phyloP scores from a whole-genome alignment of 164 flowering plant species.

The Vitis riparia region DNA sequence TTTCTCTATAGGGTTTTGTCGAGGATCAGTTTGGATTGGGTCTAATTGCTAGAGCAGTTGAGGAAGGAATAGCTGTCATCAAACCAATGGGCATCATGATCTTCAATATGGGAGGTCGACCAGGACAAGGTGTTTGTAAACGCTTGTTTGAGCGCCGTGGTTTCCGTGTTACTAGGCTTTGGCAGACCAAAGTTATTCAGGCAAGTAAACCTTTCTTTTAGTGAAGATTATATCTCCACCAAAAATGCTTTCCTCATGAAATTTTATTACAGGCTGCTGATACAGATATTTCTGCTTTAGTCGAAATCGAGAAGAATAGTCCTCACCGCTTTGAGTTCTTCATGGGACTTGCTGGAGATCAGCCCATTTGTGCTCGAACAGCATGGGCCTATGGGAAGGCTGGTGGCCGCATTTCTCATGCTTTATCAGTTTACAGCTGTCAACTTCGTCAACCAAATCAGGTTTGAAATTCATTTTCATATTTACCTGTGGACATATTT shows the following conservation, averaged over 20 bases:
- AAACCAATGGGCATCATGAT: slow-evolving; percentile 94
- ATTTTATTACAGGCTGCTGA: slow-evolving; percentile 79
- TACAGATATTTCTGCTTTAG: slow-evolving; percentile 93
- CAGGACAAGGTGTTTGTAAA: slow-evolving; percentile 93
- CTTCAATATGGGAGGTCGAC: slow-evolving; percentile 98
- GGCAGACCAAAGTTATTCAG: slow-evolving; percentile 98
- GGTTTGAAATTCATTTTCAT: slow-evolving; percentile 31
- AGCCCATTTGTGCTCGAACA: slow-evolving; percentile 97
- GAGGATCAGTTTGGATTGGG: slow-evolving; percentile 99
- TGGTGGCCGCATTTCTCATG: slow-evolving; percentile 95
- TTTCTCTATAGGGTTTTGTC: slow-evolving; percentile 76
- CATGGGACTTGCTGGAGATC: slow-evolving; percentile 94
- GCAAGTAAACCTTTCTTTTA: slow-evolving; percentile 27
- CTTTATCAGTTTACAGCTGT: slow-evolving; percentile 94
- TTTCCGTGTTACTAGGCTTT: slow-evolving; percentile 70
- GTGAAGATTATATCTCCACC: background rate
- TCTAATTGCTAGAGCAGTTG: slow-evolving; percentile 93
- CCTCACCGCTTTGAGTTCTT: slow-evolving; percentile 96
- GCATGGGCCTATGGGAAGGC: slow-evolving; percentile 97
- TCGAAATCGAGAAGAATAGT: slow-evolving; percentile 95
- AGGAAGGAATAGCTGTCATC: slow-evolving; percentile 93
- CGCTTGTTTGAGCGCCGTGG: slow-evolving; percentile 98
- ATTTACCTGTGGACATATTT: slow-evolving; percentile 5
- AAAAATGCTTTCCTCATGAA: slow-evolving; percentile 2
- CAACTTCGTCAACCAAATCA: slow-evolving; percentile 93